A percentile compares a stretch with the other conserved stretches of the same genome.
phyloP scores from a whole-genome alignment of 441 rosid genomes.

The Pelargonium australe region DNA sequence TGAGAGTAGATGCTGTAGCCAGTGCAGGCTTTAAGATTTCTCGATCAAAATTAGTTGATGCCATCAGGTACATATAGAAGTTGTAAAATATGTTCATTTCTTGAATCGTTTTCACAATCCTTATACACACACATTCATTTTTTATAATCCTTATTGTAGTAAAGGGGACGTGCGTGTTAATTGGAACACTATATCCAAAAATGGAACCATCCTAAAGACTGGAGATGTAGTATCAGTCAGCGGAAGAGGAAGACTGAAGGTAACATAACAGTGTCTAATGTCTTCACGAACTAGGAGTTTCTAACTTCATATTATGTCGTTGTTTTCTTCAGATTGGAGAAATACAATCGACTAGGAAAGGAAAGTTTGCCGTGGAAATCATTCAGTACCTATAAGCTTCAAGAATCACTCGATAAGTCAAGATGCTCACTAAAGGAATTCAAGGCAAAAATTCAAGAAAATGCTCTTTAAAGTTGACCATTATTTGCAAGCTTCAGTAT shows the following conservation, averaged over 20 bases:
- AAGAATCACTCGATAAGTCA: too few relatives aligned
- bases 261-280: slow-evolving; percentile 16
- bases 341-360: slow-evolving; percentile 63
- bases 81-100: background rate
- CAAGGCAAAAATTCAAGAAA: too few relatives aligned
- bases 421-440: too few relatives aligned
- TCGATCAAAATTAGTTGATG: slow-evolving; percentile 65
- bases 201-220: slow-evolving; percentile 53
- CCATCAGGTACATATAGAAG: slow-evolving; percentile 46
- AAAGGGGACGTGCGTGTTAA: slow-evolving; percentile 73
- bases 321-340: slow-evolving; percentile 58
- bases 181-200: slow-evolving; percentile 68
- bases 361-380: slow-evolving; percentile 75
- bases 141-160: slow-evolving; percentile 27
- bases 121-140: too few relatives aligned
- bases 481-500: too few relatives aligned
- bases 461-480: too few relatives aligned
- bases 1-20: slow-evolving; percentile 85
- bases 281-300: background rate
- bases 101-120: too few relatives aligned
- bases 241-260: slow-evolving; percentile 84
- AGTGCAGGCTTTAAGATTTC: slow-evolving; percentile 95
- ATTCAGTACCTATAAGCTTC: slow-evolving; percentile 49
- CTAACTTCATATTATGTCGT: background rate
- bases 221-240: slow-evolving; percentile 83